A percentile compares a stretch with the other conserved stretches of the same genome.
Conservation (phyloP, 75 land plant genomes). For the Sequoiadendron giganteum region DNA sequence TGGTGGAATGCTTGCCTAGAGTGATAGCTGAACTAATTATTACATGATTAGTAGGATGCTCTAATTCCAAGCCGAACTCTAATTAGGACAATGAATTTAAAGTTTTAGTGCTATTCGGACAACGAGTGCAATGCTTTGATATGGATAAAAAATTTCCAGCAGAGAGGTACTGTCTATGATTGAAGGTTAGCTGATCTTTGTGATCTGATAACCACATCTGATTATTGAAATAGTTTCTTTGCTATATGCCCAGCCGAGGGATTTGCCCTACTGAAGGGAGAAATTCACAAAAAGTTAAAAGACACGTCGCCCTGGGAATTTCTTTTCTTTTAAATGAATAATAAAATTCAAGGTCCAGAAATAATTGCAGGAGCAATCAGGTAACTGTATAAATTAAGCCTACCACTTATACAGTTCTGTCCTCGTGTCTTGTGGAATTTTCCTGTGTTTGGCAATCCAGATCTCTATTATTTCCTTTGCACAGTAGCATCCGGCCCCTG, state of each 20-base stretch:
- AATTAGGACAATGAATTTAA: background rate
- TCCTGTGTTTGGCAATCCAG: background rate
- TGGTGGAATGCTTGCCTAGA: background rate
- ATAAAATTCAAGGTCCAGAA: background rate
- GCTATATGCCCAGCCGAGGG: background rate
- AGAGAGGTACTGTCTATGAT: background rate
- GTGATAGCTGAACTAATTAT: too few species aligned
- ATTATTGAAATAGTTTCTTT: background rate
- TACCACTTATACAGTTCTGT: background rate
- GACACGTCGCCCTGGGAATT: background rate
- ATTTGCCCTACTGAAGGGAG: background rate
- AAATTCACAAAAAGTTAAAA: background rate
- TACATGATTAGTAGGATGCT: too few species aligned
- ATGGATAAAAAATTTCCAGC: background rate
- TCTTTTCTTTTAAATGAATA: too few species aligned
- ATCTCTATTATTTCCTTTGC: background rate
- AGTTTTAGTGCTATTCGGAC: background rate
- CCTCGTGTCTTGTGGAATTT: background rate
- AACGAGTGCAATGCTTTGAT: background rate
- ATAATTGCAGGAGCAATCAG: background rate
- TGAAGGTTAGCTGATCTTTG: background rate
- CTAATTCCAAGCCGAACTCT: too few species aligned
- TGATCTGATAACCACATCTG: background rate
- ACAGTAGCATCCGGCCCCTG: background rate
- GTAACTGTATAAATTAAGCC: background rate